Conservation (phyloP, 441 rosid species). For the Theobroma grandiflorum region DNA sequence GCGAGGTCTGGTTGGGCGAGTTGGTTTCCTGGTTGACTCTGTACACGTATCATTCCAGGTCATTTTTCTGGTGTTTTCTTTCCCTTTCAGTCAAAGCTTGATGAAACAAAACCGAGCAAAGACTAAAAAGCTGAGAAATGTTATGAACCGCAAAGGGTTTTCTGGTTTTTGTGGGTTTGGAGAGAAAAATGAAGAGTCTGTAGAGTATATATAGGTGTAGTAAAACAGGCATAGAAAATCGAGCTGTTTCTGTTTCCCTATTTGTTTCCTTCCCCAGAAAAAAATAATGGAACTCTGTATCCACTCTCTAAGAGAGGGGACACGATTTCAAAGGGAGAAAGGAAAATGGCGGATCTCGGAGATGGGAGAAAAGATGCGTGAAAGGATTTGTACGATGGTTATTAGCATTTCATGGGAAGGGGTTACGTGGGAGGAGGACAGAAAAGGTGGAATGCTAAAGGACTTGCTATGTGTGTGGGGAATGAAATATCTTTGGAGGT, state of each 20-base stretch:
- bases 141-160: neutral
- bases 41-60: conserved; percentile 9
- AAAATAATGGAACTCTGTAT: neutral
- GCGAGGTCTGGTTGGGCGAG: conserved; percentile 28
- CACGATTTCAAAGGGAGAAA: neutral
- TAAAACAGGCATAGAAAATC: neutral
- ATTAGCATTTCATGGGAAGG: neutral
- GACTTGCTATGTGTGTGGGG: neutral
- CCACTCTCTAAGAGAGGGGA: neutral
- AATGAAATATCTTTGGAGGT: neutral
- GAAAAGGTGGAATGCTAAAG: neutral
- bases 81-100: neutral
- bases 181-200: neutral
- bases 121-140: neutral
- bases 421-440: neutral
- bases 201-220: neutral
- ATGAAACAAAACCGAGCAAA: neutral
- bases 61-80: conserved; percentile 13
- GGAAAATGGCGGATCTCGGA: neutral
- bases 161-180: neutral
- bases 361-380: neutral
- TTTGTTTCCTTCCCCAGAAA: neutral
- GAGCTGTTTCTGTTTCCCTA: neutral
- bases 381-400: neutral
- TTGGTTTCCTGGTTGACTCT: conserved; percentile 28